These are phyloP conservation scores for Claviceps citrina DNA, from an alignment of 2,329 filamentous ascomycete genomes.

Conservation along the genomic window DNA sequence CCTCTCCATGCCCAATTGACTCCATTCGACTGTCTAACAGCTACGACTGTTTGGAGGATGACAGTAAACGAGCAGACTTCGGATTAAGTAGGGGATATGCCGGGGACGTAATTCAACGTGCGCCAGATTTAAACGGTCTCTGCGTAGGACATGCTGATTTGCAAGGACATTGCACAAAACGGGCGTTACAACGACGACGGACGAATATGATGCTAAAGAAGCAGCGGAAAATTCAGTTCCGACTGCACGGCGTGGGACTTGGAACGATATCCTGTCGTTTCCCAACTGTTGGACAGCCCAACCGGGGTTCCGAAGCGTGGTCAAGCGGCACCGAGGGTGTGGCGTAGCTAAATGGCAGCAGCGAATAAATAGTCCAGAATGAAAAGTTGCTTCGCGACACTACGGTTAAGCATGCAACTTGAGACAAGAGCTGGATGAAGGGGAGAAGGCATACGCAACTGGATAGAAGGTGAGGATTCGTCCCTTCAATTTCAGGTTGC, in stretches of 20 bases:
- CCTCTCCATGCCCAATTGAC: conserved; percentile 3
- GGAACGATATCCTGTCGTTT: background rate
- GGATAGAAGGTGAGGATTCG: no score
- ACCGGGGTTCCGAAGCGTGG: background rate
- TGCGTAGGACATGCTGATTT: background rate
- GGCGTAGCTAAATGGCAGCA: background rate
- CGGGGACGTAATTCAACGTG: background rate
- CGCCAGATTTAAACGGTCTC: conserved; percentile 1
- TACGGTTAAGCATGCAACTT: background rate
- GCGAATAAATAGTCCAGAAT: background rate
- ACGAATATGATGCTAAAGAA: background rate
- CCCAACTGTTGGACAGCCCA: background rate
- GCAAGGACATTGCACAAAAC: background rate
- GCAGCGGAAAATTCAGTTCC: background rate
- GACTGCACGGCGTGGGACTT: background rate
- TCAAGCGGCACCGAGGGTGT: background rate
- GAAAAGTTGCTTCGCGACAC: background rate
- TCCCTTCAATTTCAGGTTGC: no score
- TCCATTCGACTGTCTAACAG: background rate
- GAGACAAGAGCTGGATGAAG: background rate
- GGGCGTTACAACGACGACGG: background rate
- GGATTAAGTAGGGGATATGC: background rate
- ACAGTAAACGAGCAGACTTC: background rate
- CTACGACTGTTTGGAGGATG: background rate
- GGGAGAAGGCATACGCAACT: background rate